A percentile compares a stretch with the other conserved stretches of the same genome.
phyloP scores from a whole-genome alignment of 768 basidiomycete species.

The Saitozyma podzolica region DNA sequence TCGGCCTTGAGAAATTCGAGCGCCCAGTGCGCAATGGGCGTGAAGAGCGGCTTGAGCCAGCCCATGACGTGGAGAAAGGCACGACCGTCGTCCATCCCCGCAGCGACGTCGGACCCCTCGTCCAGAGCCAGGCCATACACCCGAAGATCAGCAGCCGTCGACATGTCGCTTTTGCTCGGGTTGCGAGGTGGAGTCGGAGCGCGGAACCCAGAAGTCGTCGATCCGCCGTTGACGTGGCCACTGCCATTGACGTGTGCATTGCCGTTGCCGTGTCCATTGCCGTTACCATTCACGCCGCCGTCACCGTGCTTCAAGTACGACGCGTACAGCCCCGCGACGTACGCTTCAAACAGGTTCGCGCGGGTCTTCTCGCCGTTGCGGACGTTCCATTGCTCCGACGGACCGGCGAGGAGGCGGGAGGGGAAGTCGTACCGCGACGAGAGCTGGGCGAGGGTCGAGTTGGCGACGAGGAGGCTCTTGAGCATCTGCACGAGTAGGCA shows the following conservation, averaged over 20 bases:
- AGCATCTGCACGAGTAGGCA: slow-evolving; percentile 19
- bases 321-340: slow-evolving; percentile 38
- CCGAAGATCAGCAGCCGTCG: too few species aligned
- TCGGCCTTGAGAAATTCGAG: slow-evolving; percentile 1
- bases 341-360: slow-evolving; percentile 44
- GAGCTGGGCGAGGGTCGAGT: slow-evolving; percentile 31
- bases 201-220: too few species aligned
- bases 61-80: slow-evolving; percentile 25
- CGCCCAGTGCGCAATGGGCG: slow-evolving; percentile 24
- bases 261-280: neutral
- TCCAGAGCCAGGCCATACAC: too few species aligned
- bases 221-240: too few species aligned
- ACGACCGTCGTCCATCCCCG: slow-evolving; percentile 16
- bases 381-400: slow-evolving; percentile 10
- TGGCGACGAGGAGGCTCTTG: slow-evolving; percentile 33
- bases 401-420: slow-evolving; percentile 18
- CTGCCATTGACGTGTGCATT: too few species aligned
- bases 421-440: slow-evolving; percentile 29
- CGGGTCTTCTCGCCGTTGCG: slow-evolving; percentile 19
- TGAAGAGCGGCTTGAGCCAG: slow-evolving; percentile 40
- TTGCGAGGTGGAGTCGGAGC: too few species aligned
- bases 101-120: neutral
- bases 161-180: too few species aligned
- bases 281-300: neutral
- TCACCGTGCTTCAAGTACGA: slow-evolving; percentile 22